Evolutionary conservation across 352 stramenopile species (phyloP).

Genomic region (Thraustochytrium sp.): DNA sequence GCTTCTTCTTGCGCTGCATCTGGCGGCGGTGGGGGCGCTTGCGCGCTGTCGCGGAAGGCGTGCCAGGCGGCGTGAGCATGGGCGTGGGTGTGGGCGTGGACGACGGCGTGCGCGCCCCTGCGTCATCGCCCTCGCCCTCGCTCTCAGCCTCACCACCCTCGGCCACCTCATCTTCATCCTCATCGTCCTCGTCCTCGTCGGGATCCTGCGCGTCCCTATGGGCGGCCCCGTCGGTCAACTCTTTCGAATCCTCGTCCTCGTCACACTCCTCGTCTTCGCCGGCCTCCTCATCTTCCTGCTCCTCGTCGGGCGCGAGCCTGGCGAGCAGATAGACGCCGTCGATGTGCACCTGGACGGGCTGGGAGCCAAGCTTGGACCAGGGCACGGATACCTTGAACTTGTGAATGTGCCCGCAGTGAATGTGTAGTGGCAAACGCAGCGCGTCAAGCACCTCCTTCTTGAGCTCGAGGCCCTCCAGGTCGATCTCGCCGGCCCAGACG

Average conservation of each 20-base stretch:
- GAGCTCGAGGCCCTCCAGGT: conserved; percentile 35
- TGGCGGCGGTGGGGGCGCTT: too few species aligned
- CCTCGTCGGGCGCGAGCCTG: not conserved
- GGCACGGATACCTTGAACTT: conserved; percentile 35
- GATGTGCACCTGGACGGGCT: conserved; percentile 20
- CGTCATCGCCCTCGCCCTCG: not conserved
- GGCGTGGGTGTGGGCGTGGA: too few species aligned
- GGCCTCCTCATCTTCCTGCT: not conserved
- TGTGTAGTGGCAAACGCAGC: not conserved
- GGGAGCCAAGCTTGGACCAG: conserved; percentile 20
- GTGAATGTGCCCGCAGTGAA: conserved; percentile 32
- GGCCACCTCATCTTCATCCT: not conserved
- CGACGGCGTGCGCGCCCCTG: too few species aligned
- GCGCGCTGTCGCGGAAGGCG: not conserved
- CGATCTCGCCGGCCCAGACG: conserved; percentile 30
- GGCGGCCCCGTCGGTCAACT: not conserved
- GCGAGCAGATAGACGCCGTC: conserved; percentile 34
- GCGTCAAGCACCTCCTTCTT: conserved; percentile 26
- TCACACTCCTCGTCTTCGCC: not conserved
- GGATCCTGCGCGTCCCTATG: not conserved
- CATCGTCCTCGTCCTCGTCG: not conserved
- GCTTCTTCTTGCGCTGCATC: not conserved
- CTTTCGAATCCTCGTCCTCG: not conserved
- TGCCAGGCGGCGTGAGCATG: too few species aligned
- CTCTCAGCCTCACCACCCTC: not conserved